A percentile compares a stretch with the other conserved stretches of the same genome.
Conservation (phyloP, 176 grass and related monocot species). For the Oryza meridionalis region DNA sequence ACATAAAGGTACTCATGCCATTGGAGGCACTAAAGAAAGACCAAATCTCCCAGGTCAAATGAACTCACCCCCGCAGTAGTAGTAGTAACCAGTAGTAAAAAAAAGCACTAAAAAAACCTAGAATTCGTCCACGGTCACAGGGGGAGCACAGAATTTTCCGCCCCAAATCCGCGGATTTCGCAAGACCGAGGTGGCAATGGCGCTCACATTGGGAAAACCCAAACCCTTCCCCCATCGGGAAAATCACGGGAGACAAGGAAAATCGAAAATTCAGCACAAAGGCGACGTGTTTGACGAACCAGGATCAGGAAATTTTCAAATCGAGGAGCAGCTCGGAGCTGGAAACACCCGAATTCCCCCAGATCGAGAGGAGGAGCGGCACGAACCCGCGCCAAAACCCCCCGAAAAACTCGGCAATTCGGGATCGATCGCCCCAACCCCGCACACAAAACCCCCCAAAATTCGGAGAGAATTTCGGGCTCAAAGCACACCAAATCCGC, state of each 20-base stretch:
- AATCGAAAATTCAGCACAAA: background rate
- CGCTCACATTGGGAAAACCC: background rate
- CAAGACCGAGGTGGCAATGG: background rate
- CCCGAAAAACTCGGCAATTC: constrained; percentile 23
- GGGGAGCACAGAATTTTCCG: background rate
- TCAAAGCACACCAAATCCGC: background rate
- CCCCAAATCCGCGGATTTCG: background rate
- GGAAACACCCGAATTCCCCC: background rate
- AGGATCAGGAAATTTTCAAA: constrained; percentile 17
- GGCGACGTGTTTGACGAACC: background rate
- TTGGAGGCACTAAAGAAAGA: constrained; percentile 52
- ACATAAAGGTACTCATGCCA: constrained; percentile 37
- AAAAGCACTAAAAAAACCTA: background rate
- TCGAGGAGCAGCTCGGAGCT: background rate
- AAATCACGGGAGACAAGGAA: background rate
- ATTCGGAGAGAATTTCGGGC: background rate
- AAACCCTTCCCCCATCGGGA: background rate
- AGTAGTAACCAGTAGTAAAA: constrained; percentile 20
- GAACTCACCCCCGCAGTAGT: background rate
- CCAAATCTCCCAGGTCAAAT: constrained; percentile 36
- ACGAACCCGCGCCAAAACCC: constrained; percentile 32
- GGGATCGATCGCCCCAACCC: background rate
- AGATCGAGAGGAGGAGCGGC: background rate
- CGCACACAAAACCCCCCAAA: background rate
- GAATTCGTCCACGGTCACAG: background rate